A percentile compares a stretch with the other conserved stretches of the same genome.
Evolutionary conservation across 176 grass and related monocot genomes (phyloP).

Genomic region (Zea mays): DNA sequence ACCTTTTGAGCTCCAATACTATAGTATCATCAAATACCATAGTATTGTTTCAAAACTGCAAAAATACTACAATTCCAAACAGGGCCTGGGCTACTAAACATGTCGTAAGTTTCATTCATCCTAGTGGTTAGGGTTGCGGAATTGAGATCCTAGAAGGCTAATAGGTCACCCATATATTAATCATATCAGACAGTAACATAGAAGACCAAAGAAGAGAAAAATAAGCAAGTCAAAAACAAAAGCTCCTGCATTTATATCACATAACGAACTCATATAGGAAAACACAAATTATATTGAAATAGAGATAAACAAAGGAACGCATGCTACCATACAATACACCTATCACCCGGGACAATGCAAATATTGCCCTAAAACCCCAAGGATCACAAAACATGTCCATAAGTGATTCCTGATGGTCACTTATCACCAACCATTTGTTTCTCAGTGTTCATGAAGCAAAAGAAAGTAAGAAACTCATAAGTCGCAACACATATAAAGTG

Average conservation of each 20-base stretch:
- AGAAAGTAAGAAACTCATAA: conserved; percentile 1
- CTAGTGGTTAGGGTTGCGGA: too few species aligned
- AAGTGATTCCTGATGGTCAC: not conserved
- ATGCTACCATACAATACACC: not conserved
- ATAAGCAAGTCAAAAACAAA: not conserved
- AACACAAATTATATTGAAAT: not conserved
- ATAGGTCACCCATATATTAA: not conserved
- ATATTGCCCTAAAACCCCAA: not conserved
- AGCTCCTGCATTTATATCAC: not conserved
- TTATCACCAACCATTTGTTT: not conserved
- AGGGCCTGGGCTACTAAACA: too few species aligned
- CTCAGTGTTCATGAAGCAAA: not conserved
- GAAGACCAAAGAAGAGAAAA: not conserved
- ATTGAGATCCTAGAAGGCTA: too few species aligned
- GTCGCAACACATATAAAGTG: not conserved
- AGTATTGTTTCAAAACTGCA: too few species aligned
- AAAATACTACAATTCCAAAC: too few species aligned
- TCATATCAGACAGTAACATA: not conserved
- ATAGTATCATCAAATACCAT: too few species aligned
- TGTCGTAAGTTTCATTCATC: too few species aligned
- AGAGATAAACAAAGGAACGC: not conserved
- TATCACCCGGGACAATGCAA: not conserved
- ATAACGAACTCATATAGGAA: too few species aligned
- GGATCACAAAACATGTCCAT: not conserved
- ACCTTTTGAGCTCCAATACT: too few species aligned